Percentiles rank a stretch among this genome's conserved stretches.
Conservation (phyloP, 345 rosid species). For the Boechera retrofracta region DNA sequence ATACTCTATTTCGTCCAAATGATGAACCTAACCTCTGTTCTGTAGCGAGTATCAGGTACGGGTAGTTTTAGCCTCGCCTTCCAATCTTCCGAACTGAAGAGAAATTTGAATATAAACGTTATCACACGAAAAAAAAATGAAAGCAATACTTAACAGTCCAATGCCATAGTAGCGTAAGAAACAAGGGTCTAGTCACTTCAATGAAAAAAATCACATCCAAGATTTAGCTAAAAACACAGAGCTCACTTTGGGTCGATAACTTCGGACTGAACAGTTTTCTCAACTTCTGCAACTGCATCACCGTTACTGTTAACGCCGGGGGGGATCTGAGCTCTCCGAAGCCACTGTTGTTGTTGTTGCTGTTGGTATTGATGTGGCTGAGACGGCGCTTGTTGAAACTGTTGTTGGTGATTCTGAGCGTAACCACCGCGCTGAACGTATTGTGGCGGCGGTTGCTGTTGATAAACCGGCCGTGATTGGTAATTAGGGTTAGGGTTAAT, state of each 20-base stretch:
- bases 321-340: slow-evolving; percentile 59
- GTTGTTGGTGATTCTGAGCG: slow-evolving; percentile 47
- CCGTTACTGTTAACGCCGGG: slow-evolving; percentile 42
- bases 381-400: slow-evolving; percentile 51
- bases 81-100: slow-evolving; percentile 84
- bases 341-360: slow-evolving; percentile 64
- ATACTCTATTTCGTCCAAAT: background rate
- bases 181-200: slow-evolving; percentile 2
- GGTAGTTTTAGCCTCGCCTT: slow-evolving; percentile 77
- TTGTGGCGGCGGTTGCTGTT: slow-evolving; percentile 55
- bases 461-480: slow-evolving; percentile 49
- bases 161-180: background rate
- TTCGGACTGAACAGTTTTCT: slow-evolving; percentile 86
- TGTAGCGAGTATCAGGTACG: slow-evolving; percentile 75
- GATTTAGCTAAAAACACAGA: background rate
- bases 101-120: background rate
- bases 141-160: slow-evolving; percentile 10
- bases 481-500: slow-evolving; percentile 54
- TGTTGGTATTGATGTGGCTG: slow-evolving; percentile 46
- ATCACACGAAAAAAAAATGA: background rate
- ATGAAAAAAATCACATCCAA: background rate
- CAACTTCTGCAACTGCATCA: slow-evolving; percentile 58
- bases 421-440: slow-evolving; percentile 67
- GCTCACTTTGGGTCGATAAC: slow-evolving; percentile 68
- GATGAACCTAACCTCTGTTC: slow-evolving; percentile 66